Base-by-base conservation (phyloP, 306 rosid genomes). In the Medicago ruthenica region DNA sequence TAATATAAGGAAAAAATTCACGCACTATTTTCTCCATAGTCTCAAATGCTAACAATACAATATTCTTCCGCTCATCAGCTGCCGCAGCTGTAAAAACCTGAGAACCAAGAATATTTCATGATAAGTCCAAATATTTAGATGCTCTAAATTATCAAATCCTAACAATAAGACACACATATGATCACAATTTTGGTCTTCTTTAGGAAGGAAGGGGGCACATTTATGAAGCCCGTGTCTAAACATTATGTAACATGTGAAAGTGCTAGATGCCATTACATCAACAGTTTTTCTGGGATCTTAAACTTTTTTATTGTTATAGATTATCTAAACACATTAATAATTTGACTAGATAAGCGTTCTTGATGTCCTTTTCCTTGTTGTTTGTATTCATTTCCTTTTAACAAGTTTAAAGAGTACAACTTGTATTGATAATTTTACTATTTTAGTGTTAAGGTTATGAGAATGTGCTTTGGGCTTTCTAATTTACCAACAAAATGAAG, bases 1-100 rank as follows among this genome's bases (percentile, higher is more conserved):
- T 96, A 79, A 96, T 96, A 73, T 96, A 89, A 17, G 99, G 97
- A 82, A 96, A 96, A 80, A 85, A 92, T 87, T 96, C 98, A 81
- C 99, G 93, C 71, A 96, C 97, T 75, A 96, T 96, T 84, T 89
- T 96, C 80, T 96, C 99, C 98, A 96, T 89, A 44, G 98, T 96
- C 88, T 92, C 98, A 86, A 96, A 96, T 21, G 99, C 99, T 86
- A 96, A 85, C 70, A 90, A 81, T 36, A 96, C 97, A 2, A 96
- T 85, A 81, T 96, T 96, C 88, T 96, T 96, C 83, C 91, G 84
- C 82, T 92, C 98, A 74, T 96, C 99, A 75, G 93, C 92, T 37
- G 98, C 99, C 70, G 99, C 99, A 77, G 90, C 89, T 6, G 99
- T 96, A 82, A 96, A 96, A 71, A 96, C 96, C 99, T 96, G 90